Percentiles rank a stretch among this genome's conserved stretches.
phyloP scores from a whole-genome alignment of 164 flowering plant species.

The Saururus chinensis region DNA sequence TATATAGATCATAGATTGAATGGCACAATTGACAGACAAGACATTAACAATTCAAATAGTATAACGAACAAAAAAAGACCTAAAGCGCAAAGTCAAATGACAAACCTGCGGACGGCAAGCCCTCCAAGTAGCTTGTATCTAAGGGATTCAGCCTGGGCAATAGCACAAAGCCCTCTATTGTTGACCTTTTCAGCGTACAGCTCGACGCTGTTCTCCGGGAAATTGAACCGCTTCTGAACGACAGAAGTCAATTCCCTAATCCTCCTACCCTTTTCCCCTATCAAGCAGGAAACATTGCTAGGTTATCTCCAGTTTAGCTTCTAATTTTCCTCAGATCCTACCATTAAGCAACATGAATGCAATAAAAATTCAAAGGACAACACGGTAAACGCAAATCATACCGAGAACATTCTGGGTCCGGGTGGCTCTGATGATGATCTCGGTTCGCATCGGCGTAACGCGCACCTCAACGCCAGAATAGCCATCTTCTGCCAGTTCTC shows the following conservation, averaged over 20 bases:
- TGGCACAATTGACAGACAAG: too few species aligned
- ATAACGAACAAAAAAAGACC: not conserved
- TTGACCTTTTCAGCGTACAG: conserved; percentile 58
- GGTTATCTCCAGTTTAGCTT: not conserved
- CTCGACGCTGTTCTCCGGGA: conserved; percentile 61
- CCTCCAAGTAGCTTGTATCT: conserved; percentile 75
- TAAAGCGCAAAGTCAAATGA: not conserved
- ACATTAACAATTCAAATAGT: not conserved
- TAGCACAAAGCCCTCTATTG: conserved; percentile 58
- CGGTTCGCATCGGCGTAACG: conserved; percentile 68
- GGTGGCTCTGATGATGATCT: conserved; percentile 66
- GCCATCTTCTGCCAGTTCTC: conserved; percentile 70
- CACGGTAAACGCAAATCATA: too few species aligned
- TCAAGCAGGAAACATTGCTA: conserved; percentile 4
- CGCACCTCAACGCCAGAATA: conserved; percentile 70
- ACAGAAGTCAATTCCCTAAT: conserved; percentile 58
- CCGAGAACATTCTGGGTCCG: conserved; percentile 63
- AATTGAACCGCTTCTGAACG: conserved; percentile 63
- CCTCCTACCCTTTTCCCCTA: conserved; percentile 67
- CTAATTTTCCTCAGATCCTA: not conserved
- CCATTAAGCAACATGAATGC: not conserved
- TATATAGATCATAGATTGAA: too few species aligned
- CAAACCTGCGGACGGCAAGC: conserved; percentile 57
- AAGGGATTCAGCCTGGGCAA: conserved; percentile 67
- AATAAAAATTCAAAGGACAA: too few species aligned